These are phyloP conservation scores for Euptelea pleiosperma DNA, from an alignment of 164 flowering plant genomes.

Conservation along the genomic window DNA sequence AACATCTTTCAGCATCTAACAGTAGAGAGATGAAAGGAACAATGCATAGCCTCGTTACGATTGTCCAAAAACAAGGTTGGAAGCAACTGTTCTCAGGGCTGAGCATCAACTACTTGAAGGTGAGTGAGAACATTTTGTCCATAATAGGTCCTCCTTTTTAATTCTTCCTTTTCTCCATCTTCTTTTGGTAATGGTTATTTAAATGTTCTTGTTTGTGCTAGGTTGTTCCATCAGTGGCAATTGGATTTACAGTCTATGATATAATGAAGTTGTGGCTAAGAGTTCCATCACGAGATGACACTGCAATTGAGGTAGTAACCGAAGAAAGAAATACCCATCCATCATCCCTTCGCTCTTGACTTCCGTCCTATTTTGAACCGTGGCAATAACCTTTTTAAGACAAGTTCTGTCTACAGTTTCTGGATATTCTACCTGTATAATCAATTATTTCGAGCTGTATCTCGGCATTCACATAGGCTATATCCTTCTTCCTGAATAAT, in stretches of 20 bases:
- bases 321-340: conserved; percentile 33
- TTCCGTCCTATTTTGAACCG: neutral
- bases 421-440: neutral
- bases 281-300: conserved; percentile 79
- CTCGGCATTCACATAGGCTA: too few relatives aligned
- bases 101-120: conserved; percentile 94
- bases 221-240: conserved; percentile 99
- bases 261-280: conserved; percentile 66
- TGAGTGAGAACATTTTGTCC: neutral
- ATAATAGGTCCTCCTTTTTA: neutral
- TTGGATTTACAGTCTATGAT: conserved; percentile 94
- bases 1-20: conserved; percentile 39
- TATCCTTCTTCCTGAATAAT: neutral
- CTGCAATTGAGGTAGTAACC: conserved; percentile 35
- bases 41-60: conserved; percentile 54
- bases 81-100: conserved; percentile 92
- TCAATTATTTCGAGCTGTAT: conserved; percentile 7
- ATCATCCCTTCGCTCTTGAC: conserved; percentile 41
- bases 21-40: conserved; percentile 60
- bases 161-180: neutral
- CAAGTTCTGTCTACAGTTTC: neutral
- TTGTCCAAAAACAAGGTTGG: conserved; percentile 77
- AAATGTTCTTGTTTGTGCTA: conserved; percentile 21
- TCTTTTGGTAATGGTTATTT: neutral
- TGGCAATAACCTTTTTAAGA: conserved; percentile 1